Conservation (phyloP, 2,329 filamentous ascomycete genomes). For the Cyphellophora attinorum region DNA sequence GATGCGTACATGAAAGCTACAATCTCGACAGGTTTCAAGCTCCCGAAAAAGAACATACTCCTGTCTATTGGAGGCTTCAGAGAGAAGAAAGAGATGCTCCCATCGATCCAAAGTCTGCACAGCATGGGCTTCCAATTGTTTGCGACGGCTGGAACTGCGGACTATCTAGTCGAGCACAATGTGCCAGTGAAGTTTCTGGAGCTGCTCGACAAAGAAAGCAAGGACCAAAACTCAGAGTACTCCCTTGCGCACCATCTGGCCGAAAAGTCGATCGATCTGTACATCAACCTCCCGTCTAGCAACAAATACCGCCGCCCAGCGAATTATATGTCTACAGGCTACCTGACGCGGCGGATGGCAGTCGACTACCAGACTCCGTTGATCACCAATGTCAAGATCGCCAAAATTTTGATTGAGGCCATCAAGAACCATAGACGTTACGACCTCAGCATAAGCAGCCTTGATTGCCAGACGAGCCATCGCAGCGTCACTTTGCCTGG, state of each 20-base stretch:
- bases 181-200: slow-evolving; percentile 91
- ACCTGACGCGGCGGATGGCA: slow-evolving; percentile 92
- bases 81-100: slow-evolving; percentile 95
- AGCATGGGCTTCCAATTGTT: slow-evolving; percentile 91
- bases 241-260: slow-evolving; percentile 93
- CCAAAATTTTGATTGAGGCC: slow-evolving; percentile 92
- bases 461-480: slow-evolving; percentile 89
- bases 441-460: slow-evolving; percentile 68
- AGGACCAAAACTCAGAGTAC: slow-evolving; percentile 88
- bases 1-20: slow-evolving; percentile 96
- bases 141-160: slow-evolving; percentile 89
- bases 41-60: slow-evolving; percentile 90
- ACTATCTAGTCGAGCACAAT: slow-evolving; percentile 88
- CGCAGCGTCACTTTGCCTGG: slow-evolving; percentile 64
- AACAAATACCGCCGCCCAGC: slow-evolving; percentile 94
- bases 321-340: slow-evolving; percentile 97
- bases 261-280: slow-evolving; percentile 95
- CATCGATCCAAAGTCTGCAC: slow-evolving; percentile 80
- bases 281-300: slow-evolving; percentile 98
- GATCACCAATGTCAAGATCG: slow-evolving; percentile 98
- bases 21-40: slow-evolving; percentile 89
- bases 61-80: slow-evolving; percentile 95
- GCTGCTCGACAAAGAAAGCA: slow-evolving; percentile 65
- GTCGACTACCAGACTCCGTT: slow-evolving; percentile 95
- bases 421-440: slow-evolving; percentile 86